Evolutionary conservation across 1,284 basidiomycete species (phyloP), one percentile per base, ranked within the genome.

Genomic region (Termitomyces sp.): DNA sequence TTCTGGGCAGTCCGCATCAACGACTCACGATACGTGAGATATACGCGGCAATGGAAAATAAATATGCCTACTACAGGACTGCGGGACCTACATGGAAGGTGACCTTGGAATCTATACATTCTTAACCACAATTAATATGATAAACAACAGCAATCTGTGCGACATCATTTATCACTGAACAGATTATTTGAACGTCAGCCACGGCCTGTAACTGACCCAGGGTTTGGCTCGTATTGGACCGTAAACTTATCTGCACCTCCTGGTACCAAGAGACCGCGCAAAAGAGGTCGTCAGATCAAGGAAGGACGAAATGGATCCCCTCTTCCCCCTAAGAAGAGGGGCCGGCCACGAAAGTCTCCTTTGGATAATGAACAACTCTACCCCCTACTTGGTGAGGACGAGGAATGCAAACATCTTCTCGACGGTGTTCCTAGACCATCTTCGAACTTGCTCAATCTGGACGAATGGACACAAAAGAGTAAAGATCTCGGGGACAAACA

Each of bases 1-100:
- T 90, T 62, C 73, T 90, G 50, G 88, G 88, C 38, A 88, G 86
- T 65, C 75, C 81, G 7, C 81, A 82, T 61, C 81, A 83, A 64
- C 80, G 86, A n/a, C 73, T 90, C 28, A 90, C 88, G 15, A 90
- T 90, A 62, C 77, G 88, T 49, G 88, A 90, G 63, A 90, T 90
- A 54, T 90, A 90, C 62, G 84, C 85, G 8, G 84, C 86, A 10
- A 90, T 90, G 86, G 88, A 90, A 71, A 76, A 78, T 40, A 90
- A 90, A 68, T 90, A 90, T 63, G 78, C 79, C 8, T 90, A 88
- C 65, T 90, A 88, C 69, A 82, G 78, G 68, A 84, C 81, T 12
- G 86, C 88, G 33, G 88, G 88, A 38, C 79, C 83, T 33, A 88
- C 88, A 9, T 90, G 88, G 88, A 90, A 90, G 80, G 88, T 89